These are phyloP conservation scores for Coleophoma cylindrospora DNA, from an alignment of 2,329 filamentous ascomycete species.

Conservation along the genomic window DNA sequence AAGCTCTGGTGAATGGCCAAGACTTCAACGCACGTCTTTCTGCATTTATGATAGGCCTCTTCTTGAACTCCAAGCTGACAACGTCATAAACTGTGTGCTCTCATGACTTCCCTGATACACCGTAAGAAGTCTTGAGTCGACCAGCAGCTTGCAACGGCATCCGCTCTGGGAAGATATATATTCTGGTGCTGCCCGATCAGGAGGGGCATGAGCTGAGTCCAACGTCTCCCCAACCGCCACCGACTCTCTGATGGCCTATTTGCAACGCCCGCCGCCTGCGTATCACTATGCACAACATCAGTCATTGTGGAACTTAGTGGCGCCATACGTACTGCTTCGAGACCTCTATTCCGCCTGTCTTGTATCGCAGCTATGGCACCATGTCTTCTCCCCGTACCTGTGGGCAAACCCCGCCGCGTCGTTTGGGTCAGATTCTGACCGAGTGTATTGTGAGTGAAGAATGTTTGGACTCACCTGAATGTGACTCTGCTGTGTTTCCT, in stretches of 20 bases:
- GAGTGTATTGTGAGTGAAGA: conserved; percentile 12
- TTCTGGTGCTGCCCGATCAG: too few species aligned
- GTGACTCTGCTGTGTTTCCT: not conserved
- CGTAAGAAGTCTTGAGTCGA: too few species aligned
- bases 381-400: conserved; percentile 10
- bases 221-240: too few species aligned
- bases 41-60: too few species aligned
- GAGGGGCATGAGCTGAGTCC: too few species aligned
- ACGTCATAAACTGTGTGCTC: too few species aligned
- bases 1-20: too few species aligned
- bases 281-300: not conserved
- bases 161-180: too few species aligned
- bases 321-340: conserved; percentile 10
- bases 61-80: too few species aligned
- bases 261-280: not conserved
- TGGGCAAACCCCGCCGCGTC: conserved; percentile 13
- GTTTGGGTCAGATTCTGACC: conserved; percentile 14
- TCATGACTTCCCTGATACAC: too few species aligned
- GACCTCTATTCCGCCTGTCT: conserved; percentile 15
- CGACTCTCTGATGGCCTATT: not conserved
- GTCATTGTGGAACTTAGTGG: conserved; percentile 11
- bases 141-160: too few species aligned
- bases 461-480: not conserved
- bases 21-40: too few species aligned
- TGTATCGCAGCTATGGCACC: conserved; percentile 13